Base-by-base conservation (phyloP, 108 stramenopile species). In the Bacterosira constricta region DNA sequence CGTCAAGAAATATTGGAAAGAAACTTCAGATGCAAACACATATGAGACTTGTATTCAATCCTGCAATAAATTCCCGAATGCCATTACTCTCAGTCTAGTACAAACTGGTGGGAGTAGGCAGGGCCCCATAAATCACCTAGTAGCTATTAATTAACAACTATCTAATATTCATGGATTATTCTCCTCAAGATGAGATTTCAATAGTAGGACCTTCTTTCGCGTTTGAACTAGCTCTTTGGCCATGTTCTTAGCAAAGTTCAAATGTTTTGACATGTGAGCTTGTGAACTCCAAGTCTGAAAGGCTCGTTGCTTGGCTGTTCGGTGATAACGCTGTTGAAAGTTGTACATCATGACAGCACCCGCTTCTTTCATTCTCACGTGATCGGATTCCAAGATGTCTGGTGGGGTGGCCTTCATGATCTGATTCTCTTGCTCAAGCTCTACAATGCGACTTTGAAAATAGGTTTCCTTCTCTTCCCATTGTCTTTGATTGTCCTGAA, bases 181-280 rank as follows among this genome's bases (percentile, higher is more conserved):
- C 35, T 56, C 68, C n/a, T 18, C 15, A 21, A 29, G 13, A 25
- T 71, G 70, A 5, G 69, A 54, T 68, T 79, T 79, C 32, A 79
- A 44, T 4, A 79, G 12, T 9, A 67, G 78, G 30, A 79, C 71
- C 15, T 66, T 72, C 44, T 72, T 63, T 38, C 71, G 53, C 32
- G 70, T 79, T 17, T 53, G 47, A 17, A 44, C 9, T 13, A 79
- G 78, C 46, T 79, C 78, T 45, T 50, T 71, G 39, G 71, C 60
- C 71, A 79, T 72, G n/a, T 71, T 59, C 60, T 72, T 71, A 5
- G 54, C 78, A 45, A 79, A 58, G n/a, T 47, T 39, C 34, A 79
- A 34, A 42, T 72, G 71, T 35, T 62, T 66, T n/a, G 41, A 49
- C 49, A 66, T 44, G n/a, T 47, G 52, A 12, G 77, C 41, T 71